Evolutionary conservation across 768 basidiomycete genomes (phyloP).

Genomic region (Tricholoma furcatifolium): DNA sequence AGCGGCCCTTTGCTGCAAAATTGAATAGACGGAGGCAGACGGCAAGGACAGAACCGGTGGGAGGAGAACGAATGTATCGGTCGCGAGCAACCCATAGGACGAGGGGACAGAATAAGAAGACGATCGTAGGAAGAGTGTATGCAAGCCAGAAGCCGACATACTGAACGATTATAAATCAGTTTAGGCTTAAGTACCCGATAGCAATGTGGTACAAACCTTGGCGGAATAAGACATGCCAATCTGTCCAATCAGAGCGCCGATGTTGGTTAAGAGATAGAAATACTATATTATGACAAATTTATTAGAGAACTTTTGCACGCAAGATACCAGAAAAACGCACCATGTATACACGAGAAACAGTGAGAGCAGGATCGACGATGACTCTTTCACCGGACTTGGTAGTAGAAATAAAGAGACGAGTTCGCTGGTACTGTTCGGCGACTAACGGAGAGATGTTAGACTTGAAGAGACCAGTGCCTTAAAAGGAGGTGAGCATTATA

Average conservation of each 20-base stretch:
- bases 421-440: slow-evolving; percentile 69
- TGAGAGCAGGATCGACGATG: slow-evolving; percentile 48
- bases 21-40: slow-evolving; percentile 45
- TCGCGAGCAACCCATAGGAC: slow-evolving; percentile 53
- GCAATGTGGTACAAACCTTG: slow-evolving; percentile 35
- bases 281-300: slow-evolving; percentile 31
- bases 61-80: slow-evolving; percentile 53
- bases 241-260: slow-evolving; percentile 68
- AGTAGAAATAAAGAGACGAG: slow-evolving; percentile 48
- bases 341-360: slow-evolving; percentile 72
- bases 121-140: slow-evolving; percentile 55
- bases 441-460: slow-evolving; percentile 74
- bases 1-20: slow-evolving; percentile 44
- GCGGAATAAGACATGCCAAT: slow-evolving; percentile 66
- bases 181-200: too few species aligned
- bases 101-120: slow-evolving; percentile 63
- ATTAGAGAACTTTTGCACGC: background rate
- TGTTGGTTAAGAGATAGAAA: slow-evolving; percentile 70
- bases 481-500: background rate
- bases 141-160: slow-evolving; percentile 64
- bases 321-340: slow-evolving; percentile 30
- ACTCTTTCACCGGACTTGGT: slow-evolving; percentile 61
- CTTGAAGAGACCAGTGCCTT: slow-evolving; percentile 74
- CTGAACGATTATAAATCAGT: too few species aligned
- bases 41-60: slow-evolving; percentile 59